These are phyloP conservation scores for Solanum paucissectum DNA, from an alignment of 257 asterid genomes.

Conservation along the genomic window DNA sequence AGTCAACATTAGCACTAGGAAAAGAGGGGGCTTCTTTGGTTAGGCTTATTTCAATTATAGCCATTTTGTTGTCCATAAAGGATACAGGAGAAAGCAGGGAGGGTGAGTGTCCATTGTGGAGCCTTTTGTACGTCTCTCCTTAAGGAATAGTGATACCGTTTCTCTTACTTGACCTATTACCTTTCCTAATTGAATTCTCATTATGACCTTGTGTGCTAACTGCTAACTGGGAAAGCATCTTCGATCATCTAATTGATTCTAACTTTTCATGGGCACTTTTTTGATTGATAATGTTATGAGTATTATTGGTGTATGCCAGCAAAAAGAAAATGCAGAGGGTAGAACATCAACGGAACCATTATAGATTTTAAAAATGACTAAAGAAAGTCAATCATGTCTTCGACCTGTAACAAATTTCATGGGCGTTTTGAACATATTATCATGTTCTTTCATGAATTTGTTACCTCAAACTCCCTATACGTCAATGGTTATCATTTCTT, in stretches of 20 bases:
- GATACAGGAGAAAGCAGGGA: background rate
- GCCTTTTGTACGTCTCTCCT: background rate
- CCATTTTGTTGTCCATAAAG: background rate
- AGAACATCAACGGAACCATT: background rate
- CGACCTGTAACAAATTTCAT: background rate
- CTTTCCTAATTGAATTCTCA: background rate
- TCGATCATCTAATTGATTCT: background rate
- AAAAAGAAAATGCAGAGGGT: background rate
- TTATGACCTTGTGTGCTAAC: background rate
- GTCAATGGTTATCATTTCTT: background rate
- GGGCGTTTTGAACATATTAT: background rate
- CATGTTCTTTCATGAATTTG: background rate
- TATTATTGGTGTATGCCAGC: background rate
- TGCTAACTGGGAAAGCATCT: background rate
- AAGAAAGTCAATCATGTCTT: background rate
- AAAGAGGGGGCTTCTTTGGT: background rate
- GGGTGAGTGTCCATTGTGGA: background rate
- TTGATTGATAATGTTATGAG: background rate
- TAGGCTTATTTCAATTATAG: background rate
- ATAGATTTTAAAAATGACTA: background rate
- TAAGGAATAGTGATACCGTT: background rate
- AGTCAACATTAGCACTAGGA: background rate
- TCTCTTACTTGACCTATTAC: background rate
- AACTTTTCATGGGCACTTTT: background rate
- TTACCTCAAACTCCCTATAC: background rate